A percentile compares a stretch with the other conserved stretches of the same genome.
These are phyloP conservation scores for Chenopodium quinoa DNA, from an alignment of 148 eudicot genomes.

Conservation along the genomic window DNA sequence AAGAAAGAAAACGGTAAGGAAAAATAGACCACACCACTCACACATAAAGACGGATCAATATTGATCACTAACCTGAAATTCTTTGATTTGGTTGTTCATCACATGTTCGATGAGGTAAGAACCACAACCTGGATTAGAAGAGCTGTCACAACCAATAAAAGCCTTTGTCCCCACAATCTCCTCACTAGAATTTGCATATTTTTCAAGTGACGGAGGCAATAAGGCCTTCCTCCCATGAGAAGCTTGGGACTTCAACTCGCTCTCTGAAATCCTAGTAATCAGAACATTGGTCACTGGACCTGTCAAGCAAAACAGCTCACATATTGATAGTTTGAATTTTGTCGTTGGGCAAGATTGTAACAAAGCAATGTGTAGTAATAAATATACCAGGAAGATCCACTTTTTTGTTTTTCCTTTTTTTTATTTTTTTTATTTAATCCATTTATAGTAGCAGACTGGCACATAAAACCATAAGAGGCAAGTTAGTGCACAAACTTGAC, in stretches of 20 bases:
- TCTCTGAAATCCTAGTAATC: conserved; percentile 45
- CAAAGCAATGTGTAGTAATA: background rate
- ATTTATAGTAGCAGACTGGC: background rate
- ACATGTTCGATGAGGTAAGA: conserved; percentile 48
- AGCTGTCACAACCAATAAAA: conserved; percentile 34
- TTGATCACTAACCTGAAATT: conserved; percentile 57
- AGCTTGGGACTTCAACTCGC: conserved; percentile 38
- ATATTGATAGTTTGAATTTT: background rate
- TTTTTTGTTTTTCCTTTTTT: too few species aligned
- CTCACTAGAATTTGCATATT: conserved; percentile 52
- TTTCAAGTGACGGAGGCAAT: conserved; percentile 73
- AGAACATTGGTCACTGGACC: conserved; percentile 84
- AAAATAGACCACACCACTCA: background rate
- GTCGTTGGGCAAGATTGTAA: background rate
- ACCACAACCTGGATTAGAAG: conserved; percentile 32
- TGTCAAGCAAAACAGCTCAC: conserved; percentile 29
- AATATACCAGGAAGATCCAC: too few species aligned
- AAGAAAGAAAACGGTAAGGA: conserved; percentile 1
- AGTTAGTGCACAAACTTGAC: background rate
- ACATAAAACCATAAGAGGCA: background rate
- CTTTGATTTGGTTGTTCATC: conserved; percentile 74
- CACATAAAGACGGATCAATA: background rate
- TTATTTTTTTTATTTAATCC: too few species aligned
- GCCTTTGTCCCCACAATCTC: conserved; percentile 51
- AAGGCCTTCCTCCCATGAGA: conserved; percentile 41